Conservation (phyloP, 441 rosid genomes). For the Euphorbia corollata region DNA sequence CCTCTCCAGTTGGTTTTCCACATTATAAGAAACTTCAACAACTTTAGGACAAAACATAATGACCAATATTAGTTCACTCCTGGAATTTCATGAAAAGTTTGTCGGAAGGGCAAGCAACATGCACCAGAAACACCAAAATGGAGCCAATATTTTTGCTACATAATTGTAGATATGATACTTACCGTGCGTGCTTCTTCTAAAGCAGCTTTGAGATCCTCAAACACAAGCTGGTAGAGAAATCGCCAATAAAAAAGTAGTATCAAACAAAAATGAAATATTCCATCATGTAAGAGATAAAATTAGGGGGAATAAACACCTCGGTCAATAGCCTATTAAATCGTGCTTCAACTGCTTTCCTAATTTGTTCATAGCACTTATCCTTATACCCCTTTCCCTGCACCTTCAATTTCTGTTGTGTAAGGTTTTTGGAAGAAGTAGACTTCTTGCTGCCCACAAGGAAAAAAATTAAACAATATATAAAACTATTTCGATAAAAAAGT, state of each 20-base stretch:
- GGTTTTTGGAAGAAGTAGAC: conserved; percentile 60
- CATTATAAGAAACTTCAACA: background rate
- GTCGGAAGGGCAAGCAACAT: background rate
- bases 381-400: conserved; percentile 86
- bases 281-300: background rate
- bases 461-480: conserved; percentile 9
- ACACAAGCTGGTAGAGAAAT: conserved; percentile 63
- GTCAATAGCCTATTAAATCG: conserved; percentile 80
- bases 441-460: conserved; percentile 43
- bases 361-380: conserved; percentile 96
- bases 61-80: background rate
- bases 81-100: conserved; percentile 1
- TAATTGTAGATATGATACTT: conserved; percentile 24
- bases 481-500: background rate
- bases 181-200: conserved; percentile 90
- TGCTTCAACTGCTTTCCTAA: conserved; percentile 78
- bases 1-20: conserved; percentile 2
- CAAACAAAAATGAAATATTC: conserved; percentile 19
- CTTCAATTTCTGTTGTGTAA: conserved; percentile 63
- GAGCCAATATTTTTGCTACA: background rate
- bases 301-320: conserved; percentile 38
- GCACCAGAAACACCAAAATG: conserved; percentile 9
- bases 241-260: conserved; percentile 23
- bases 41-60: background rate
- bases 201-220: conserved; percentile 89